Conservation (phyloP, 257 asterid genomes). For the Solanum corneliomulleri region DNA sequence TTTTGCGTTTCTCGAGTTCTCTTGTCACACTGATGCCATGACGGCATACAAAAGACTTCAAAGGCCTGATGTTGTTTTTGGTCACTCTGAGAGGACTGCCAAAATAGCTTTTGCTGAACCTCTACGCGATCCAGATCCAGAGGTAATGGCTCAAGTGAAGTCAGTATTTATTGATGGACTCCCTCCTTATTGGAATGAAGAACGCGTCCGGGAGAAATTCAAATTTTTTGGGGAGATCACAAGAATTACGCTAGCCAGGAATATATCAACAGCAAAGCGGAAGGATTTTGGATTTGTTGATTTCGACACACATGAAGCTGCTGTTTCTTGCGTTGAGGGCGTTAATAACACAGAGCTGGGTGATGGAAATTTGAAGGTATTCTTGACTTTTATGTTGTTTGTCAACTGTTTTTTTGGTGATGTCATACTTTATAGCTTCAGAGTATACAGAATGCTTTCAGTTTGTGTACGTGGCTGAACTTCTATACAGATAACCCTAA, state of each 20-base stretch:
- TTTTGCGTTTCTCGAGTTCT: conserved; percentile 51
- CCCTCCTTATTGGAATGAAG: conserved; percentile 55
- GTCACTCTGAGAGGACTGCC: conserved; percentile 53
- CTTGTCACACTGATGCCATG: conserved; percentile 45
- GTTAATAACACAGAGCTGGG: conserved; percentile 32
- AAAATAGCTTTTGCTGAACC: conserved; percentile 69
- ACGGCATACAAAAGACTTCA: conserved; percentile 50
- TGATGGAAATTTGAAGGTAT: conserved; percentile 49
- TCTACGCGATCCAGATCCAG: conserved; percentile 52
- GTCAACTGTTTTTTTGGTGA: background rate
- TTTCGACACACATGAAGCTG: conserved; percentile 45
- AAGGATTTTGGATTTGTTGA: conserved; percentile 63
- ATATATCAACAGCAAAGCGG: conserved; percentile 52
- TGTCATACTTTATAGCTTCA: background rate
- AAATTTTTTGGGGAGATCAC: conserved; percentile 38
- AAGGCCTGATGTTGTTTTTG: conserved; percentile 44
- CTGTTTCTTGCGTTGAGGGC: conserved; percentile 44
- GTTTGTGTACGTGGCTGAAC: background rate
- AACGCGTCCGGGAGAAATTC: conserved; percentile 31
- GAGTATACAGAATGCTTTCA: background rate
- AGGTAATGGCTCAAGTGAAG: conserved; percentile 58
- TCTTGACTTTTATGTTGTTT: background rate
- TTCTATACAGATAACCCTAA: background rate
- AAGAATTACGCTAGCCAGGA: conserved; percentile 34
- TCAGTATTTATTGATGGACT: conserved; percentile 59